Percentiles rank a stretch among this genome's conserved stretches.
These are phyloP conservation scores for Inga leiocalycina DNA, from an alignment of 306 rosid species.

Conservation along the genomic window DNA sequence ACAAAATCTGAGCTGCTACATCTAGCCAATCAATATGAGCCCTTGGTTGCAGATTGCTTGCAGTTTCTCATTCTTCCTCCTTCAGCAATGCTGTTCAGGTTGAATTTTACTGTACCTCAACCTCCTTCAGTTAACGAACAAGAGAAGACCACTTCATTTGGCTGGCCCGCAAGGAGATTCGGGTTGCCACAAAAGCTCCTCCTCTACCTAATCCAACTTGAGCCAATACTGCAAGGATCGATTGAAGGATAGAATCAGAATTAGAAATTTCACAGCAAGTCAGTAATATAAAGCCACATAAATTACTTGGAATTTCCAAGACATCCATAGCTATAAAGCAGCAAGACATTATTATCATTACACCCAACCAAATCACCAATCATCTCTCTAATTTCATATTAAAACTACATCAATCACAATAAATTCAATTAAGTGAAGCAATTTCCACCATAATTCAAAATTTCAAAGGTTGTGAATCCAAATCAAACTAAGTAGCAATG, in stretches of 20 bases:
- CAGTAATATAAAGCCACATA: conserved; percentile 40
- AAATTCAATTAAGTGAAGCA: neutral
- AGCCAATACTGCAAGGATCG: conserved; percentile 40
- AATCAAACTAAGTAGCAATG: too few relatives aligned
- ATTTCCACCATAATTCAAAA: too few relatives aligned
- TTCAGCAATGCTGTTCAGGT: neutral
- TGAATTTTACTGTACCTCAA: neutral
- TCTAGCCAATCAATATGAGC: neutral
- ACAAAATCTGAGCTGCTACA: neutral
- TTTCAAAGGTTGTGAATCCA: too few relatives aligned
- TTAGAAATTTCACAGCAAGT: conserved; percentile 40
- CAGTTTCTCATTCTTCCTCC: neutral
- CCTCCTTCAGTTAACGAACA: conserved; percentile 41
- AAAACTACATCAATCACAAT: neutral
- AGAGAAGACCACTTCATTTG: conserved; percentile 37
- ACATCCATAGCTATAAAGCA: conserved; percentile 44
- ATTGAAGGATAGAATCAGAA: conserved; percentile 34
- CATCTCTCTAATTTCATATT: neutral
- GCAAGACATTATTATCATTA: conserved; percentile 33
- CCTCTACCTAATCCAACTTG: conserved; percentile 34
- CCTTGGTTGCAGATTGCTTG: neutral
- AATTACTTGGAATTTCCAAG: conserved; percentile 47
- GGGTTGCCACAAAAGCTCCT: conserved; percentile 34
- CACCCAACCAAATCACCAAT: neutral
- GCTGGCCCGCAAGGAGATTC: conserved; percentile 34